Evolutionary conservation across 176 grass and related monocot species (phyloP).

Genomic region (Otatea glauca): DNA sequence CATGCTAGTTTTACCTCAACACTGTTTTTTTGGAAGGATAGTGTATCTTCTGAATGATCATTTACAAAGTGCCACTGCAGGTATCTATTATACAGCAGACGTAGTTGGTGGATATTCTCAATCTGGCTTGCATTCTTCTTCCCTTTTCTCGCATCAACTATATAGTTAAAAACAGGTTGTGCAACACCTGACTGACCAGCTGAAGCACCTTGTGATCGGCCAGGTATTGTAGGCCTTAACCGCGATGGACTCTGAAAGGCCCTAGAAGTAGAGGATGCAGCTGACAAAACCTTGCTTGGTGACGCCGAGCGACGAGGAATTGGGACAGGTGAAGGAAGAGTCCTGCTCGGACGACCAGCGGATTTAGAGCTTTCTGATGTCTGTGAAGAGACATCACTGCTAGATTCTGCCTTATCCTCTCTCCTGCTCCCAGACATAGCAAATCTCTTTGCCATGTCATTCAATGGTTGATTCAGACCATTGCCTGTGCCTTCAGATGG

Average conservation of each 20-base stretch:
- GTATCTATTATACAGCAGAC: constrained; percentile 57
- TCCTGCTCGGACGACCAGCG: background rate
- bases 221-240: constrained; percentile 50
- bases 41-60: constrained; percentile 39
- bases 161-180: constrained; percentile 42
- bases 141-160: constrained; percentile 46
- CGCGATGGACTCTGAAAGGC: constrained; percentile 46
- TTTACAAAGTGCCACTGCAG: constrained; percentile 78
- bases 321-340: constrained; percentile 21
- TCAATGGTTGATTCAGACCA: constrained; percentile 25
- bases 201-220: constrained; percentile 40
- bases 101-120: constrained; percentile 65
- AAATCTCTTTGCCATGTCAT: constrained; percentile 25
- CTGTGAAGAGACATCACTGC: constrained; percentile 46
- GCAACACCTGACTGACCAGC: background rate
- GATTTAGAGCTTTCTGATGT: constrained; percentile 33
- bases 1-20: constrained; percentile 55
- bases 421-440: constrained; percentile 32
- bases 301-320: constrained; percentile 32
- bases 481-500: constrained; percentile 31
- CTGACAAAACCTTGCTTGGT: constrained; percentile 34
- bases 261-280: constrained; percentile 29
- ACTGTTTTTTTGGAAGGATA: constrained; percentile 49
- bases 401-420: constrained; percentile 16
- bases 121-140: constrained; percentile 61